Conservation (phyloP, 2,329 filamentous ascomycete species). For the Microdochium nivale region DNA sequence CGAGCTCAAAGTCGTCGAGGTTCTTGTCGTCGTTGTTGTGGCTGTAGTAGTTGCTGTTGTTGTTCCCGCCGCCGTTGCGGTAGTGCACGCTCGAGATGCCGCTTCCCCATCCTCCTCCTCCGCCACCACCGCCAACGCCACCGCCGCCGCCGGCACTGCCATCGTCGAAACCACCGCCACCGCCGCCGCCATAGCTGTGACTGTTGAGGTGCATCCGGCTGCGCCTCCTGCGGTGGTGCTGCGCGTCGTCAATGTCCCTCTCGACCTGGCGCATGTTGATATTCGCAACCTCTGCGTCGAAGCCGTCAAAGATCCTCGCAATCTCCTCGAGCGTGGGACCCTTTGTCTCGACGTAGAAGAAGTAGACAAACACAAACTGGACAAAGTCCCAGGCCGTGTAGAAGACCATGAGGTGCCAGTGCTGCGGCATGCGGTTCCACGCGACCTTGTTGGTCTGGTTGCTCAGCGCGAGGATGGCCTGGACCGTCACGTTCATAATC, state of each 20-base stretch:
- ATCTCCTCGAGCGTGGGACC: conserved; percentile 64
- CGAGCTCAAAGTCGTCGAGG: neutral
- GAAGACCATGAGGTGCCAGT: conserved; percentile 60
- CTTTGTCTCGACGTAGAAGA: conserved; percentile 62
- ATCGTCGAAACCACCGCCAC: neutral
- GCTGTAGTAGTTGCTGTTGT: neutral
- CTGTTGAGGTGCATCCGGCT: neutral
- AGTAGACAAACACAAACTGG: conserved; percentile 54
- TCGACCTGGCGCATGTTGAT: conserved; percentile 46
- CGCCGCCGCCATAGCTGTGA: neutral
- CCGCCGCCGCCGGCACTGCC: neutral
- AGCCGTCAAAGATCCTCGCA: conserved; percentile 62
- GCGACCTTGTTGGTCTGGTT: conserved; percentile 57
- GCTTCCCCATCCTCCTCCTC: neutral
- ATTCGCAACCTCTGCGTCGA: conserved; percentile 42
- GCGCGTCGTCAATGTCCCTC: conserved; percentile 33
- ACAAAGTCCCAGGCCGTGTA: conserved; percentile 55
- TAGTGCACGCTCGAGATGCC: neutral
- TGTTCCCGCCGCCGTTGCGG: neutral
- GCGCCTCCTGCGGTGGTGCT: neutral
- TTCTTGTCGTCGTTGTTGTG: neutral
- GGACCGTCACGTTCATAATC: conserved; percentile 57
- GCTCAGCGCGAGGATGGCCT: conserved; percentile 51
- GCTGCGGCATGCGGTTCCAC: conserved; percentile 47
- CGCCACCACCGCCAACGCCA: neutral